These are phyloP conservation scores for Phytophthora quininea DNA, from an alignment of 352 stramenopile species.

Conservation along the genomic window DNA sequence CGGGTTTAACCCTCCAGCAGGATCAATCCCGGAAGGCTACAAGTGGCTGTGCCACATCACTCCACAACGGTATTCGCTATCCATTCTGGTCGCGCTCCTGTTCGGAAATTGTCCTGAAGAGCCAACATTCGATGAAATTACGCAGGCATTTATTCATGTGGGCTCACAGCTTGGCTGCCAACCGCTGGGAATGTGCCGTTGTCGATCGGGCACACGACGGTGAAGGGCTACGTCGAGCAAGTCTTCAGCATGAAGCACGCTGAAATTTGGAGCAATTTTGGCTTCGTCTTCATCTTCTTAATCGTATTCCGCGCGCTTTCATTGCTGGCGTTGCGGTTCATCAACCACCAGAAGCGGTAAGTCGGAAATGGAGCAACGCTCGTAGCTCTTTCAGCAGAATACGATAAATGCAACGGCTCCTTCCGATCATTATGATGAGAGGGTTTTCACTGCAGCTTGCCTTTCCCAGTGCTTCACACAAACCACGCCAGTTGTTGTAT, in stretches of 20 bases:
- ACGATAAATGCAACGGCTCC: no score
- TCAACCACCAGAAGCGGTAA: conserved; percentile 49
- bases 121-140: conserved; percentile 21
- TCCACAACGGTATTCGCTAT: conserved; percentile 31
- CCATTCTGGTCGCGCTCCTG: conserved; percentile 24
- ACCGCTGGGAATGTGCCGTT: conserved; percentile 32
- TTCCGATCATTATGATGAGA: no score
- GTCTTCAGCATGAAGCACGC: conserved; percentile 24
- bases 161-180: conserved; percentile 37
- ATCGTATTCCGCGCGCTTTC: conserved; percentile 33
- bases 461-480: no score
- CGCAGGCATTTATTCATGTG: conserved; percentile 21
- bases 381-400: no score
- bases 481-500: no score
- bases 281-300: conserved; percentile 33
- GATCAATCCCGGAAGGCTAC: conserved; percentile 37
- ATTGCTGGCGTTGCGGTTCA: conserved; percentile 38
- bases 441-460: no score
- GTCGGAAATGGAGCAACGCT: no score
- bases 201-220: conserved; percentile 22
- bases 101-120: conserved; percentile 31
- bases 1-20: conserved; percentile 52
- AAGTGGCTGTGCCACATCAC: conserved; percentile 47
- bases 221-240: conserved; percentile 38
- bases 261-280: conserved; percentile 32